These are phyloP conservation scores for Candida sp. DNA, from an alignment of 1,139 yeast species.

Conservation along the genomic window DNA sequence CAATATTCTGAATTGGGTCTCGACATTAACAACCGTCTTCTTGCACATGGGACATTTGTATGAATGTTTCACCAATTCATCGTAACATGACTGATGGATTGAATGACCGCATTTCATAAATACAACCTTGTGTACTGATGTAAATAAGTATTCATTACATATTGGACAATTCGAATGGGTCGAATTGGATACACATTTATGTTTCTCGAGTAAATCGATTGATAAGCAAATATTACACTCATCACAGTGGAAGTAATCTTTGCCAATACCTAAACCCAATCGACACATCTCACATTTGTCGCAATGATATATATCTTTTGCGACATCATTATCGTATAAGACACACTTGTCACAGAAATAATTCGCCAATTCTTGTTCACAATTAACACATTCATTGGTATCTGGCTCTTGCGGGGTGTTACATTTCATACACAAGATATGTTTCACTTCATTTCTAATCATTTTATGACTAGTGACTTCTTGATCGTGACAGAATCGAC, in stretches of 20 bases:
- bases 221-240: conserved; percentile 90
- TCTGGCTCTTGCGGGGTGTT: conserved; percentile 71
- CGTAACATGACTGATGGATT: conserved; percentile 81
- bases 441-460: conserved; percentile 59
- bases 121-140: conserved; percentile 80
- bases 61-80: conserved; percentile 72
- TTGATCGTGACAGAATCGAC: conserved; percentile 85
- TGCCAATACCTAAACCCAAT: conserved; percentile 81
- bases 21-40: conserved; percentile 81
- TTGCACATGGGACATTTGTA: conserved; percentile 92
- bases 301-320: conserved; percentile 86
- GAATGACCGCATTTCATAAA: conserved; percentile 96
- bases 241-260: conserved; percentile 88
- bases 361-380: conserved; percentile 65
- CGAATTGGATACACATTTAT: conserved; percentile 80
- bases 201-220: conserved; percentile 72
- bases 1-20: conserved; percentile 78
- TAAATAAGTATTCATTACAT: conserved; percentile 88
- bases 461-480: conserved; percentile 54
- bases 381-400: conserved; percentile 58
- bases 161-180: conserved; percentile 93
- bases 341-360: conserved; percentile 79
- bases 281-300: conserved; percentile 92
- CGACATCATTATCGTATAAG: conserved; percentile 78
- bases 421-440: conserved; percentile 81